Evolutionary conservation across 768 basidiomycete species (phyloP), one percentile per base, ranked within the genome.

Genomic region (Kwoniella botswanensis): DNA sequence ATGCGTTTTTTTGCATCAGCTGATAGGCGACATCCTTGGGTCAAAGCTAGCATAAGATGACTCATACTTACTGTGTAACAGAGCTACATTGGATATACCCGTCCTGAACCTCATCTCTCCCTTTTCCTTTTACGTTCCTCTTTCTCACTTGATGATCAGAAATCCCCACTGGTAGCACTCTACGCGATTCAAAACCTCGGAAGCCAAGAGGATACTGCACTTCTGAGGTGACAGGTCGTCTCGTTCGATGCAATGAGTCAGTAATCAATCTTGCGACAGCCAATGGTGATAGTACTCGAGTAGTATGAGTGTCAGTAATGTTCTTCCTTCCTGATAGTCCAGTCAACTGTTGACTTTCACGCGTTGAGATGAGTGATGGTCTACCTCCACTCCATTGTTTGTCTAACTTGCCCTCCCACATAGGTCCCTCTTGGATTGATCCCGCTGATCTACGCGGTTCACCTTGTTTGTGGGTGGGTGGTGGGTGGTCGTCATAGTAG

Each of bases 91-190:
- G 41, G 67, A 65, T 35, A 83, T 78, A 15, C 76, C 69, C 10
- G 82, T 82, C 60, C 82, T 65, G 74, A 83, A 83, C 35, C 82
- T 69, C 82, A 83, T 83, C 24, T 24, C 67, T 61, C 4, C 29
- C 22, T 52, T 43, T 22, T 26, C 42, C 42, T 17, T 60, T 11
- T 60, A 3, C 26, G 3, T 26, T n/a, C 15, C 21, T 60, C 59
- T n/a, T 41, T 18, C 35, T 41, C 4, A 11, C 41, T n/a, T 21
- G 53, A 4, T 29, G 11, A 52, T 3, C 50, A n/a, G 50, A 52
- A 6, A n/a, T 52, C 13, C 50, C 13, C 2, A 52, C n/a, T 52
- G 50, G 50, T 13, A 15, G 13, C 50, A 52, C 50, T 52, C n/a
- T 52, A 52, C n/a, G n/a, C 26, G 3, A 4, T 26, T 26, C 26